Evolutionary conservation across 108 stramenopile genomes (phyloP), one percentile per base, ranked within the genome.

Genomic region (Nannochloropsis salina): DNA sequence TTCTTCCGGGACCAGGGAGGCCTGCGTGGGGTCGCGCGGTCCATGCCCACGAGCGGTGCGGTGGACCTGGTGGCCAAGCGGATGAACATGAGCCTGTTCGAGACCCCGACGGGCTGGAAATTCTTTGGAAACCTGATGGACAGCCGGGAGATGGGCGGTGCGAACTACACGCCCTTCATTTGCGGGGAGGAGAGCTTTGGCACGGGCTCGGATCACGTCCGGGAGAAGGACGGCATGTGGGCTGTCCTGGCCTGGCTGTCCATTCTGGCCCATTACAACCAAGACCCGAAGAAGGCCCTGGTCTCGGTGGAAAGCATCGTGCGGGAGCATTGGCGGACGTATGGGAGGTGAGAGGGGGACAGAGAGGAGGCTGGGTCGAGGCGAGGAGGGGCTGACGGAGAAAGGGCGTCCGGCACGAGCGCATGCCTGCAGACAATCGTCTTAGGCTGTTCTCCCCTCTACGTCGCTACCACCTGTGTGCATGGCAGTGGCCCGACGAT

Each of bases 201-300:
- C 80, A 99, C 98, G 47, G 99, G 99, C 51, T 95, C 95, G 9
- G 94, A 97, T 89, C 99, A 99, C 92, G 92, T 99, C 42, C 93
- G 99, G 82, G 99, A 99, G 90, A 99, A 99, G 96, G 99, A 99
- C 92, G 99, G 99, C 86, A 93, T 99, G 89, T 99, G 98, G 97
- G 99, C 99, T 22, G 98, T 99, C 42, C 90, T 99, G 80, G 98
- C 98, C 6, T 99, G 99, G 99, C 90, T 99, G 86, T 91, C 90
- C 51, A 95, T 99, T 85, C 93, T 99, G 45, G 98, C 98, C 11
- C 88, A 92, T 42, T 90, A 89, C 87, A 99, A 99, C 89, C 94
- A 94, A 90, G 91, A 90, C 80, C 83, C 93, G 44, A 89, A 9
- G 40, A 79, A 45, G 61, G 93, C 95, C 40, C 93, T 99, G 42